Conservation (phyloP, 345 rosid genomes). For the Aethionema arabicum region DNA sequence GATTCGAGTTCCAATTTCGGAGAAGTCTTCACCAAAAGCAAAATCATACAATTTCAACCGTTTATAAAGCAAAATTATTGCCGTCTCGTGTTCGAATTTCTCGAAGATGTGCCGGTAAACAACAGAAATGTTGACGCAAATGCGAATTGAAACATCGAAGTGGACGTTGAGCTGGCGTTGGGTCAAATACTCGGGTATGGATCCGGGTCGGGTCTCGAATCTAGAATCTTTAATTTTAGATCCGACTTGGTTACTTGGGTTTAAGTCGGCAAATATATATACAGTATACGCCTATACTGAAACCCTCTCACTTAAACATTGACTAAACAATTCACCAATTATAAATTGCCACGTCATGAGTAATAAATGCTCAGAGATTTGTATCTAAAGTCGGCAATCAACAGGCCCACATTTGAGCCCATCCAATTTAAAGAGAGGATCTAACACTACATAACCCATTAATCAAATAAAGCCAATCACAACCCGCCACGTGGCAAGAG, state of each 20-base stretch:
- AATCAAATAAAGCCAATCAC: too few relatives aligned
- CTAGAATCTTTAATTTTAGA: background rate
- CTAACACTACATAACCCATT: too few relatives aligned
- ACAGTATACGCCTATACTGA: background rate
- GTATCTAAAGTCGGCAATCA: too few relatives aligned
- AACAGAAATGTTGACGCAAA: constrained; percentile 26
- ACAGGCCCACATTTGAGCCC: too few relatives aligned
- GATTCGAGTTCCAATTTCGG: constrained; percentile 25
- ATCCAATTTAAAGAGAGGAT: too few relatives aligned
- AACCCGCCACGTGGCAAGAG: too few relatives aligned
- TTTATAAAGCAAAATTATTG: background rate
- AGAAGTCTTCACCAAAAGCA: constrained; percentile 20
- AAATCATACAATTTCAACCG: constrained; percentile 19
- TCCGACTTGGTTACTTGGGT: background rate
- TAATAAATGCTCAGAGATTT: too few relatives aligned
- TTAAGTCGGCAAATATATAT: background rate
- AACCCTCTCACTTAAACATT: constrained; percentile 4
- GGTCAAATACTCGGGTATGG: constrained; percentile 27
- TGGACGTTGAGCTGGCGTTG: constrained; percentile 34
- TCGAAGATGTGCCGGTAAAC: constrained; percentile 27
- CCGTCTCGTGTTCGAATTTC: constrained; percentile 14
- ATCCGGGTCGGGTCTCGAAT: constrained; percentile 23
- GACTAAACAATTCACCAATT: too few relatives aligned
- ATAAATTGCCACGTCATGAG: too few relatives aligned
- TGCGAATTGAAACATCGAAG: constrained; percentile 19